Evolutionary conservation across 192 early-diverging fungal species (phyloP), one percentile per base, ranked within the genome.

Genomic region (Anaeromyces robustus): DNA sequence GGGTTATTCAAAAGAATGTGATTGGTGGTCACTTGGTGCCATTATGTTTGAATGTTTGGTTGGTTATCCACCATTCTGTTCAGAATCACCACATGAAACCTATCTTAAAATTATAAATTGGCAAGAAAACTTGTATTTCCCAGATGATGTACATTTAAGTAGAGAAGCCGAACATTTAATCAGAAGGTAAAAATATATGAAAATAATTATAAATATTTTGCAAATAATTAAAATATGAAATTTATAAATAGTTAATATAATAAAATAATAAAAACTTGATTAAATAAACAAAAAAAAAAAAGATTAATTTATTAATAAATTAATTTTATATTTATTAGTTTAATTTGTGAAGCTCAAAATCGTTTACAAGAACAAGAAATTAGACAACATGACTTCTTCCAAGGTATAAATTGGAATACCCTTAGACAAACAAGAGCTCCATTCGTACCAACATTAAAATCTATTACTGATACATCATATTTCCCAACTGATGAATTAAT

Each of bases 31-130:
- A 12, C 84, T 99, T 30, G 98, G 98, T 30, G 96, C 96, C 11
- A 99, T 99, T 83, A 98, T 99, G 94, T 99, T 95, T 87, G 98
- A 99, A 84, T 98, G 97, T 82, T 87, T 99, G 82, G 93, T 95
- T 43, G 98, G 30, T 31, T 99, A 97, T 82, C 97, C 97, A 77
- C 97, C 98, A 11, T 99, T 99, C 84, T 97, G 96, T 85, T 93
- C 93, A 78, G 97, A 98, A 77, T 94, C 93, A 85, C 90, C 95
- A 30, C 95, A 97, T 80, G 98, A 98, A 80, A 99, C 97, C 0
- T 99, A 98, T 83, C 91, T 94, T 78, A 98, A 99, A 89, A 99
- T 99, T 83, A 94, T 99, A 86, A 94, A 95, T 84, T 98, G 97
- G 97, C 89, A 92, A 31, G 94, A 98, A 80, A 87, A 92, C 30